Percentiles rank a stretch among this genome's conserved stretches.
phyloP scores from a whole-genome alignment of 345 rosid species.

The Citrus australasica region DNA sequence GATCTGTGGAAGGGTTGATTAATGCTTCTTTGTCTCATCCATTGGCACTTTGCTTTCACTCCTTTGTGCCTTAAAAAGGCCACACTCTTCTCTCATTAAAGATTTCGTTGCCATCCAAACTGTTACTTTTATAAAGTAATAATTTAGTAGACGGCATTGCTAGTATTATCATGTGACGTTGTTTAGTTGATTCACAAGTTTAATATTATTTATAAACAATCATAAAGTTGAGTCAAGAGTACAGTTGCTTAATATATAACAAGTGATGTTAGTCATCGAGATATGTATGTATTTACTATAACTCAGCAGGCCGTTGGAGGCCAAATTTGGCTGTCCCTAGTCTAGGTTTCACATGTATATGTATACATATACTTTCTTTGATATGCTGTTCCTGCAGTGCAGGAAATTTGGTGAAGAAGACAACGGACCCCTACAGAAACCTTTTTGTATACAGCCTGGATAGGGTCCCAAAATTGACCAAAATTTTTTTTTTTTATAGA shows the following conservation, averaged over 20 bases:
- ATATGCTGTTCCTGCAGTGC: slow-evolving; percentile 26
- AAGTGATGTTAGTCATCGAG: too few species aligned
- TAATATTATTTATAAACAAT: too few species aligned
- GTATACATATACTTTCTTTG: not conserved
- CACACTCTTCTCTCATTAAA: not conserved
- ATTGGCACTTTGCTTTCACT: slow-evolving; percentile 14
- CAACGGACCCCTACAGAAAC: not conserved
- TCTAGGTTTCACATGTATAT: slow-evolving; percentile 22
- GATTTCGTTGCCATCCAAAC: too few species aligned
- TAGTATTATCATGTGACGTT: too few species aligned
- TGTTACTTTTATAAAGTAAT: too few species aligned
- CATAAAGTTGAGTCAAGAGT: not conserved
- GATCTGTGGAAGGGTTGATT: slow-evolving; percentile 2
- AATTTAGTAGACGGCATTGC: not conserved
- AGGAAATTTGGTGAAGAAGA: slow-evolving; percentile 30
- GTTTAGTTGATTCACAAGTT: not conserved
- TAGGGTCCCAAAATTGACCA: slow-evolving; percentile 30
- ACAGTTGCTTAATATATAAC: too few species aligned
- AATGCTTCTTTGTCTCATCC: slow-evolving; percentile 35
- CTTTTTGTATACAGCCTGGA: slow-evolving; percentile 43
- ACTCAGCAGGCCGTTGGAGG: slow-evolving; percentile 9
- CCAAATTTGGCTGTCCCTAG: not conserved
- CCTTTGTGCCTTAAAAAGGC: not conserved
- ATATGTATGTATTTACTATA: not conserved
- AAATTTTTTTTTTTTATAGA: too few species aligned